Evolutionary conservation across 176 grass and related monocot genomes (phyloP).

Genomic region (Phyllostachys edulis): DNA sequence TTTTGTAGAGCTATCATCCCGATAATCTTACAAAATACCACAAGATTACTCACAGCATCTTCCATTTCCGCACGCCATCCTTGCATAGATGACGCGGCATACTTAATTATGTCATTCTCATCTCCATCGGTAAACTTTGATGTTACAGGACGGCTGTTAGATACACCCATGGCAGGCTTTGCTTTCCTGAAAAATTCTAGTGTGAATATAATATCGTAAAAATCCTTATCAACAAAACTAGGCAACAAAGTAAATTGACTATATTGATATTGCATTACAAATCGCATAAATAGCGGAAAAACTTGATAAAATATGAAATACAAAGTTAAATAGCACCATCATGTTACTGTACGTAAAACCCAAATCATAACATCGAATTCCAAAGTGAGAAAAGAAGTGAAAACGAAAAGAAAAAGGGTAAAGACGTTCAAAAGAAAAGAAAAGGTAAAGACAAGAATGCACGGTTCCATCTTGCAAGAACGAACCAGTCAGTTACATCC

Average conservation of each 20-base stretch:
- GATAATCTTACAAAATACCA: neutral
- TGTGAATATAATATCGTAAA: constrained; percentile 13
- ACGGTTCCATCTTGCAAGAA: neutral
- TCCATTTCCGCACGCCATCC: neutral
- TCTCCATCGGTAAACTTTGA: constrained; percentile 8
- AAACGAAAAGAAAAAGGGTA: neutral
- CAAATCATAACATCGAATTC: neutral
- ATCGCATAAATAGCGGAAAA: neutral
- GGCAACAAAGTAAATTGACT: neutral
- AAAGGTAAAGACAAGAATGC: neutral
- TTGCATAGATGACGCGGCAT: constrained; percentile 25
- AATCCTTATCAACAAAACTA: constrained; percentile 5
- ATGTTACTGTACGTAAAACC: neutral
- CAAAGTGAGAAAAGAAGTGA: neutral
- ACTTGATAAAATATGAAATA: neutral
- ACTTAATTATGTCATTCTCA: constrained; percentile 37
- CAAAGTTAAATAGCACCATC: neutral
- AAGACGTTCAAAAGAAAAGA: too few species aligned
- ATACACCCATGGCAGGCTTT: constrained; percentile 25
- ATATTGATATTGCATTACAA: neutral
- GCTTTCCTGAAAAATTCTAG: constrained; percentile 28
- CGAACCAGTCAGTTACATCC: neutral
- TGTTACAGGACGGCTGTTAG: neutral
- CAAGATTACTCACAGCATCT: constrained; percentile 43
- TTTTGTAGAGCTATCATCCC: neutral